phyloP scores from a whole-genome alignment of 495 filamentous ascomycete genomes.

The Penicillium samsonianum region DNA sequence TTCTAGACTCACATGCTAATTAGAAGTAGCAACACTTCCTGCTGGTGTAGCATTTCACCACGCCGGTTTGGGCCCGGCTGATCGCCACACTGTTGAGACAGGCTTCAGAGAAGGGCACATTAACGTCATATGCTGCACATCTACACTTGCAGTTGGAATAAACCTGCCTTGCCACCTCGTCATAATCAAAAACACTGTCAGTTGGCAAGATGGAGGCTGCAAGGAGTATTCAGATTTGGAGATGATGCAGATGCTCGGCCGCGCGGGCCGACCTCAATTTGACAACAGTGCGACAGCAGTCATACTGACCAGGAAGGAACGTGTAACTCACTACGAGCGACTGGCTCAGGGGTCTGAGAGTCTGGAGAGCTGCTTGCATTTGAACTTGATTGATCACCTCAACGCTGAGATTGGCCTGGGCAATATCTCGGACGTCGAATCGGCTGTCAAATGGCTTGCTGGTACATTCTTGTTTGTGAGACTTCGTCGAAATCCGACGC shows the following conservation, averaged over 20 bases:
- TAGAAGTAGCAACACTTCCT: constrained; percentile 50
- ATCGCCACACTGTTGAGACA: constrained; percentile 71
- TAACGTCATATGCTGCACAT: constrained; percentile 92
- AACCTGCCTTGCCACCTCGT: constrained; percentile 94
- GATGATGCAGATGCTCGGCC: constrained; percentile 97
- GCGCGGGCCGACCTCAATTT: constrained; percentile 91
- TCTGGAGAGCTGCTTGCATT: constrained; percentile 85
- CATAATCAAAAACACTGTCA: constrained; percentile 85
- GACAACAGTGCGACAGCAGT: constrained; percentile 82
- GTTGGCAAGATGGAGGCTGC: constrained; percentile 62
- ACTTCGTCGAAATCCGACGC: constrained; percentile 71
- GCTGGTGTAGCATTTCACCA: constrained; percentile 93
- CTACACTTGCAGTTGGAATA: constrained; percentile 88
- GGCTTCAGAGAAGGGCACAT: constrained; percentile 75
- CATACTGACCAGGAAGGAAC: constrained; percentile 76
- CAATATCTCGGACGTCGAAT: constrained; percentile 67
- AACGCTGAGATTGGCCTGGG: constrained; percentile 92
- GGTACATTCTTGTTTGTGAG: constrained; percentile 89
- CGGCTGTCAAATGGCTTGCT: constrained; percentile 79
- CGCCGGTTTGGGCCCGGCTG: constrained; percentile 73
- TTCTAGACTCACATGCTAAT: background rate
- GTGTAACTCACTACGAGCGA: constrained; percentile 72
- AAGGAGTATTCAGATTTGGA: constrained; percentile 90
- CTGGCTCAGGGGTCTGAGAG: constrained; percentile 82
- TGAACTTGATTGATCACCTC: constrained; percentile 86